Evolutionary conservation across 2,329 filamentous ascomycete genomes (phyloP).

Genomic region (Grosmannia clavigera): DNA sequence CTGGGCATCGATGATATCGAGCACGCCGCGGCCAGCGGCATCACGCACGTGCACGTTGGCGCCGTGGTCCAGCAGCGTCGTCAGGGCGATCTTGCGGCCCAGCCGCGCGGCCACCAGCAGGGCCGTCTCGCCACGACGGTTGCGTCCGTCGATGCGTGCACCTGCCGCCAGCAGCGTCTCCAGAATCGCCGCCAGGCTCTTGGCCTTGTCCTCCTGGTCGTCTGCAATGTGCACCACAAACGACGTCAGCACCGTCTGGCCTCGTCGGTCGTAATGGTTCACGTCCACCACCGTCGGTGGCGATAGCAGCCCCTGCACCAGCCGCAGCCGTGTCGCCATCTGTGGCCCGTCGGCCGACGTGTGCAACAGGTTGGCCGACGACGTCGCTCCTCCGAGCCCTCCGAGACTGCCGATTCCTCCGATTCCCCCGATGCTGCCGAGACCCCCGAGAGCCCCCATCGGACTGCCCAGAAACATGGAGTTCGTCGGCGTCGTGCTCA

Average conservation of each 20-base stretch:
- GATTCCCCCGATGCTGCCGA: background rate
- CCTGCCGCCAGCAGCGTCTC: constrained; percentile 28
- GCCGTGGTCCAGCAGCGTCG: constrained; percentile 26
- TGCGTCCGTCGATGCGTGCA: constrained; percentile 36
- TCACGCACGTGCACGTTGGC: constrained; percentile 21
- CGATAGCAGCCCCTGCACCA: constrained; percentile 18
- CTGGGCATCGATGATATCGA: constrained; percentile 18
- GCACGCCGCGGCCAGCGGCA: constrained; percentile 19
- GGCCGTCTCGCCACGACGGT: constrained; percentile 41
- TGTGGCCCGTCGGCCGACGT: constrained; percentile 11
- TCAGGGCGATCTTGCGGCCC: constrained; percentile 39
- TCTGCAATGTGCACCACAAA: constrained; percentile 38
- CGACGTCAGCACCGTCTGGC: constrained; percentile 43
- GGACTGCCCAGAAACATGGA: constrained; percentile 7
- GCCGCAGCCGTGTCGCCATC: constrained; percentile 16
- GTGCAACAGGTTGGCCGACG: constrained; percentile 6
- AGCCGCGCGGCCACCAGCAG: constrained; percentile 40
- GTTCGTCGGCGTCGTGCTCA: background rate
- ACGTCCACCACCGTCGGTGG: constrained; percentile 30
- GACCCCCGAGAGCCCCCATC: background rate
- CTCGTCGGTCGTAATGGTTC: constrained; percentile 39
- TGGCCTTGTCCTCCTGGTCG: constrained; percentile 35
- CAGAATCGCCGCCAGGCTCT: constrained; percentile 32
- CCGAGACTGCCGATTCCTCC: background rate
- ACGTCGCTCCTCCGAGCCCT: background rate